Evolutionary conservation across 2,329 filamentous ascomycete species (phyloP), one percentile per base, ranked within the genome.

Genomic region (Cucurbitaria berberidis): DNA sequence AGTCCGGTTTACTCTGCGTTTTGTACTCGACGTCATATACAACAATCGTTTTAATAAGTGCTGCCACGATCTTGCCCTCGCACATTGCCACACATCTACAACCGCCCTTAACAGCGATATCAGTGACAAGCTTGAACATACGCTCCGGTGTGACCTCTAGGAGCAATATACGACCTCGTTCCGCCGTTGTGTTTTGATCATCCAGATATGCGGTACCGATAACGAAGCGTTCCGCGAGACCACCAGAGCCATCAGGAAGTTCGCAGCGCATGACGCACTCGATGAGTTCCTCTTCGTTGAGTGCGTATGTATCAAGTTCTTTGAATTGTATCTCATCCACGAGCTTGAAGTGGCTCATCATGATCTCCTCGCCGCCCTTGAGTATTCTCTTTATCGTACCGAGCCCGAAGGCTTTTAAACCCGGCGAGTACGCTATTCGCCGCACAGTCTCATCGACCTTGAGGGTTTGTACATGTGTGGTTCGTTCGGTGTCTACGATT

Each of bases 261-360:
- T 91, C 85, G 5, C 90, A 88, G 29, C 90, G 85, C 52, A 96
- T 87, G 7, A 96, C 87, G 57, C 89, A 87, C 74, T 98, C 95
- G 3, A 97, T 85, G 40, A 98, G 78, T 75, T 99, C 95, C 13
- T 84, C 80, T 38, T 81, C 74, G 27, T 84, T 78, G 8, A 98
- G 77, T 6, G 82, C 72, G 57, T 90, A 88, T 0, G 87, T 85
- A 62, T 89, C 91, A 0, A 97, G 80, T 45, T 89, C 84, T 55
- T 89, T 86, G 74, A 98, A 96, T 16, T 91, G 80, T 29, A 97
- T 86, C 68, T 98, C 95, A 65, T 99, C 93, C 1, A 96, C 92
- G 1, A 99, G 83, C 66, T 89, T 89, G 68, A 99, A 90, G n/a
- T 87, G 87, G 65, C 90, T 93, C 9, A 85, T 84, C 11, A 96